These are phyloP conservation scores for Kwoniella newhampshirensis DNA, from an alignment of 768 basidiomycete genomes.

Conservation along the genomic window DNA sequence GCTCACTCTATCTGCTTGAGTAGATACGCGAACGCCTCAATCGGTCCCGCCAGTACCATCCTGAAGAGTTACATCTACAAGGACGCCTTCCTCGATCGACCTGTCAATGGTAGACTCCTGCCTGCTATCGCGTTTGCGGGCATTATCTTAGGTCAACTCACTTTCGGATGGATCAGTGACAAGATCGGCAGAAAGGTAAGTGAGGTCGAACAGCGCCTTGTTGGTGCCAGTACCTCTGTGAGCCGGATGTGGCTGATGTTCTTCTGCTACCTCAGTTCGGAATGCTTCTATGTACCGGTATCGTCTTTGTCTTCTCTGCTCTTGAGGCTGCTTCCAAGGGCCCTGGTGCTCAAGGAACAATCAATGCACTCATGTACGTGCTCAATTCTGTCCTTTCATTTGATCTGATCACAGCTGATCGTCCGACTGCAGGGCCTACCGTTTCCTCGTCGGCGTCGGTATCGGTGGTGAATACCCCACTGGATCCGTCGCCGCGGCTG, in stretches of 20 bases:
- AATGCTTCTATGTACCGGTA: constrained; percentile 73
- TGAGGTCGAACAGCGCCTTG: no score
- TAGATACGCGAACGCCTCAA: constrained; percentile 41
- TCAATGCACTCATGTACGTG: constrained; percentile 65
- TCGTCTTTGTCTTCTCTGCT: constrained; percentile 78
- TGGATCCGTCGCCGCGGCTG: constrained; percentile 62
- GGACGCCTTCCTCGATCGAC: constrained; percentile 55
- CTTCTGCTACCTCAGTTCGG: constrained; percentile 28
- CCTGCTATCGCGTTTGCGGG: constrained; percentile 78
- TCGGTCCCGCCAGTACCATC: constrained; percentile 52
- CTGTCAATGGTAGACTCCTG: constrained; percentile 66
- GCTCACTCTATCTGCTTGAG: neutral
- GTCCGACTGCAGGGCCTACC: constrained; percentile 47
- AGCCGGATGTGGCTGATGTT: no score
- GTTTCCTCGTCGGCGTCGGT: constrained; percentile 70
- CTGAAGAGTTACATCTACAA: constrained; percentile 66
- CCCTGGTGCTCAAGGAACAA: constrained; percentile 67
- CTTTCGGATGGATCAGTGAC: constrained; percentile 70
- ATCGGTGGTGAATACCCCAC: constrained; percentile 67
- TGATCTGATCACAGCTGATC: neutral
- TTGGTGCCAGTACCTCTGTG: no score
- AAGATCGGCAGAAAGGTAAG: constrained; percentile 82
- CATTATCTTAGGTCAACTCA: constrained; percentile 79
- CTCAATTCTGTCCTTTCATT: constrained; percentile 50
- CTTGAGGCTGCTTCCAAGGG: constrained; percentile 81